Evolutionary conservation across 176 grass and related monocot genomes (phyloP), one percentile per base, ranked within the genome.

Genomic region (Themeda triandra): DNA sequence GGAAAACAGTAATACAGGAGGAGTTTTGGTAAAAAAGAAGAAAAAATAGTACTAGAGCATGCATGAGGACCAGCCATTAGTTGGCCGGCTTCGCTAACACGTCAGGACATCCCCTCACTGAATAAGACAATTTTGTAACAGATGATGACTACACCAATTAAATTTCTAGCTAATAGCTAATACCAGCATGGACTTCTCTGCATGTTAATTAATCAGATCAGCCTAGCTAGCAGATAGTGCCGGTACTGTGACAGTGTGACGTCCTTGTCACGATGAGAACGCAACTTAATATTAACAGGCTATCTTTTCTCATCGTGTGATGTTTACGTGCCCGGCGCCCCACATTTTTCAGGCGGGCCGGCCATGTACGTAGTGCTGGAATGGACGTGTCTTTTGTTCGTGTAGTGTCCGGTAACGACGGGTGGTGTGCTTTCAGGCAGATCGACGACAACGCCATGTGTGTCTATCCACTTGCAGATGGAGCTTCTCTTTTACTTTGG

Each of bases 271-370:
- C 49, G 0, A 6, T 41, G 75, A 27, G 33, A 85, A n/a, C 74
- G n/a, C n/a, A 70, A 71, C 51, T 9, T 14, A 54, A 23, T 9
- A 56, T 10, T 7, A 10, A 8, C 39, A 42, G 13, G 65, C 49
- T 32, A 60, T 24, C 36, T 62, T 45, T 70, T 42, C 48, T 58
- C 53, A 8, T 40, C 25, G 23, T 71, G 53, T 48, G 66, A 31
- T 21, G 27, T 58, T 45, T 8, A 28, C 25, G 5, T 13, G 33
- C 24, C 48, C 19, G 18, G 49, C 49, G 49, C 6, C 48, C 48
- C 66, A 58, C 33, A 85, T 71, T 35, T 68, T 13, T 63, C 37
- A 79, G 60, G 77, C 53, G 10, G n/a, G n/a, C n/a, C n/a, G n/a
- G n/a, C n/a, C n/a, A n/a, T n/a, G n/a, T n/a, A n/a, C n/a, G n/a